phyloP scores from a whole-genome alignment of 139 green algal genomes.

The Astrephomene gubernaculifera region DNA sequence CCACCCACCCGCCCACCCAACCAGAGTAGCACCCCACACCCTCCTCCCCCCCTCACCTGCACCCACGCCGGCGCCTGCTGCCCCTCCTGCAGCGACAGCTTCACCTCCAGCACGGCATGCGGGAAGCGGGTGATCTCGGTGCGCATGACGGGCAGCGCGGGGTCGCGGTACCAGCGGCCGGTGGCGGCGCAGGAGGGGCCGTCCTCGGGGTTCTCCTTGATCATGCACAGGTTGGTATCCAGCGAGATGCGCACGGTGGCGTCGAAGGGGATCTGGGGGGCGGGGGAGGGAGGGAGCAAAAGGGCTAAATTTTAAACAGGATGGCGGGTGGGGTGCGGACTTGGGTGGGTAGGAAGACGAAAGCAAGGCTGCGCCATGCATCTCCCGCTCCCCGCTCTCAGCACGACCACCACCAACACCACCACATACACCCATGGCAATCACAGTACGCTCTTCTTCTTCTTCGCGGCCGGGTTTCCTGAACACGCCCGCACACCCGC shows the following conservation, averaged over 20 bases:
- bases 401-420: too few species aligned
- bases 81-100: constrained; percentile 91
- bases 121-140: constrained; percentile 96
- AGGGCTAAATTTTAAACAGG: too few species aligned
- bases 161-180: constrained; percentile 82
- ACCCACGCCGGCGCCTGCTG: constrained; percentile 89
- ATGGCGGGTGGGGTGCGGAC: too few species aligned
- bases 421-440: too few species aligned
- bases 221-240: constrained; percentile 97
- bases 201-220: constrained; percentile 94
- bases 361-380: too few species aligned
- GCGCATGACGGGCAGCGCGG: constrained; percentile 55
- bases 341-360: too few species aligned
- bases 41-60: constrained; percentile 42
- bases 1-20: background rate
- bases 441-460: too few species aligned
- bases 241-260: constrained; percentile 89
- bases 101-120: constrained; percentile 96
- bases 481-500: background rate
- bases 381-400: too few species aligned
- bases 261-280: constrained; percentile 90
- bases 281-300: background rate
- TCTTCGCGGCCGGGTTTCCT: too few species aligned
- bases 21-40: background rate
- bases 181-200: constrained; percentile 74